Conservation (phyloP, 768 basidiomycete species). For the Pholiota molesta region DNA sequence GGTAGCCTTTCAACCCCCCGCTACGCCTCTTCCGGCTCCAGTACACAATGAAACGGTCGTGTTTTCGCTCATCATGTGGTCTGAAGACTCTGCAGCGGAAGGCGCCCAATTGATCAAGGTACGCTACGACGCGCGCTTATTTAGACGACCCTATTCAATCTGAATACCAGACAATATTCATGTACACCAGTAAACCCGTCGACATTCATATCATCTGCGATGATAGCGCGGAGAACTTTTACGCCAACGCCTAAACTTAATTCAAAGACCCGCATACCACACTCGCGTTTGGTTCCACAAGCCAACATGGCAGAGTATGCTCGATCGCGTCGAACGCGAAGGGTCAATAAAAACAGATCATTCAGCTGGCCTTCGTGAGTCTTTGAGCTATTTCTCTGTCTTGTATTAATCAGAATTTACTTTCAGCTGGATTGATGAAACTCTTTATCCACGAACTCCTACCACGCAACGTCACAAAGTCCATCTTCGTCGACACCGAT, state of each 20-base stretch:
- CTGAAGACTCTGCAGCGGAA: conserved; percentile 42
- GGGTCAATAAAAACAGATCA: conserved; percentile 48
- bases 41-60: conserved; percentile 33
- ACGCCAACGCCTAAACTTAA: conserved; percentile 38
- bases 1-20: background rate
- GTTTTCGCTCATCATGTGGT: conserved; percentile 48
- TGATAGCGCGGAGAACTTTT: conserved; percentile 41
- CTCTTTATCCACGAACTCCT: conserved; percentile 55
- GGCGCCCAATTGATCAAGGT: conserved; percentile 48
- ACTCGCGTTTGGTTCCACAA: conserved; percentile 46
- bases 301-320: conserved; percentile 42
- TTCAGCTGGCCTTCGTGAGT: conserved; percentile 51
- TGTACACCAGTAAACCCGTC: conserved; percentile 41
- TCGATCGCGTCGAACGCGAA: conserved; percentile 46
- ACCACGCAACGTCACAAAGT: conserved; percentile 42
- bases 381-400: background rate
- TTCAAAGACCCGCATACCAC: conserved; percentile 38
- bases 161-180: conserved; percentile 34
- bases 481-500: conserved; percentile 57
- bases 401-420: background rate
- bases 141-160: conserved; percentile 6
- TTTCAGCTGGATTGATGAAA: conserved; percentile 52
- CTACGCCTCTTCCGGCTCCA: background rate
- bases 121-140: conserved; percentile 9
- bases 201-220: conserved; percentile 50